Evolutionary conservation across 2,329 filamentous ascomycete species (phyloP).

Genomic region (Aureobasidium sp.): DNA sequence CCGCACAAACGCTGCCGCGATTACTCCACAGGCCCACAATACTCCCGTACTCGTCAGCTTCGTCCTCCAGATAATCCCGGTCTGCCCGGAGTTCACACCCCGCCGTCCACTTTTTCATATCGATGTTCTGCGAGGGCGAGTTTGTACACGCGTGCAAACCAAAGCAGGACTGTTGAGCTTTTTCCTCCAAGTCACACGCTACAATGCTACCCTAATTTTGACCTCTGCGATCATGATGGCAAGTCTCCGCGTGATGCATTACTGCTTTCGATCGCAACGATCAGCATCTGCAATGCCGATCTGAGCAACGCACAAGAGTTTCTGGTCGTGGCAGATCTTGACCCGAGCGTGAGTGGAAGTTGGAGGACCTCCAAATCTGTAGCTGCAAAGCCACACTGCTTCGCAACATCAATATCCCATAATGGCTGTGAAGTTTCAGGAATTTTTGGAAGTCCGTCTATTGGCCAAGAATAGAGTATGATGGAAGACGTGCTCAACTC

Average conservation of each 20-base stretch:
- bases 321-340: neutral
- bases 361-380: neutral
- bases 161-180: neutral
- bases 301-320: neutral
- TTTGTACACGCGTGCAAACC: neutral
- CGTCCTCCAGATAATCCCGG: neutral
- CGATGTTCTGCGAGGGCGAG: neutral
- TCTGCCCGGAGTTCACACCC: neutral
- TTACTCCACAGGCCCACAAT: slow-evolving; percentile 5
- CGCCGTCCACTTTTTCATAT: neutral
- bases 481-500: neutral
- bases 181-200: neutral
- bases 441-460: neutral
- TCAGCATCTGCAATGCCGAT: neutral
- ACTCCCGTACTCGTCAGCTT: slow-evolving; percentile 8
- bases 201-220: neutral
- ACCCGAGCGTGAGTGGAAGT: neutral
- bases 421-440: neutral
- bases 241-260: neutral
- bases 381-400: slow-evolving; percentile 8
- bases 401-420: neutral
- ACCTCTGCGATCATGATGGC: neutral
- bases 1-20: neutral
- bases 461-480: slow-evolving; percentile 2
- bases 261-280: neutral